Conservation (phyloP, 2,329 filamentous ascomycete species). For the Escovopsis sp. region DNA sequence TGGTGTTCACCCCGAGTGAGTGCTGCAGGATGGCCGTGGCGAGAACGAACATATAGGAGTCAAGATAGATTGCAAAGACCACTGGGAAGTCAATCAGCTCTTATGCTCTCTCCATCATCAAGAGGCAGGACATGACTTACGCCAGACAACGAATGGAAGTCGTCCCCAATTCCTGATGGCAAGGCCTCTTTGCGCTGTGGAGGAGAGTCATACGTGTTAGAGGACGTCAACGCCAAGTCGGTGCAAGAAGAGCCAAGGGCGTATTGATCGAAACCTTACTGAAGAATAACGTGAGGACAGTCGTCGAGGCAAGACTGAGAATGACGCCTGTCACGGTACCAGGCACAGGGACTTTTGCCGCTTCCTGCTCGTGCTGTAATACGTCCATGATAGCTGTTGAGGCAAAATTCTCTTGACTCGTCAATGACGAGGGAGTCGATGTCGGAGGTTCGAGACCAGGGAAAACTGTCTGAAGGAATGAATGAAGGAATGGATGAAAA, state of each 20-base stretch:
- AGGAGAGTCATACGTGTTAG: not conserved
- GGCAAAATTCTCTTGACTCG: not conserved
- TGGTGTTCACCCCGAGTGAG: slow-evolving; percentile 39
- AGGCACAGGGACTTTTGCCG: not conserved
- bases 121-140: slow-evolving; percentile 16
- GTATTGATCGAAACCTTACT: not conserved
- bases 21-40: slow-evolving; percentile 40
- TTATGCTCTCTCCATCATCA: not conserved
- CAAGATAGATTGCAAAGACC: slow-evolving; percentile 41
- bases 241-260: not conserved
- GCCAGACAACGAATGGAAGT: slow-evolving; percentile 27
- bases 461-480: not conserved
- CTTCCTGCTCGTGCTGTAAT: not conserved
- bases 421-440: not conserved
- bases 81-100: slow-evolving; percentile 22
- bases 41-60: slow-evolving; percentile 45
- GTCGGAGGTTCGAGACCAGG: not conserved
- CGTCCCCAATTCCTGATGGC: slow-evolving; percentile 24
- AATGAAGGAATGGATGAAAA: not conserved
- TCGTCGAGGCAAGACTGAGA: slow-evolving; percentile 1
- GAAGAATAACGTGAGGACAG: not conserved
- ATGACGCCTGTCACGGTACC: slow-evolving; percentile 3
- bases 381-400: not conserved
- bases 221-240: not conserved
- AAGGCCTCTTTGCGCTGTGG: slow-evolving; percentile 20